These are phyloP conservation scores for Gnetum montanum DNA, from an alignment of 75 land plant genomes.

Conservation along the genomic window DNA sequence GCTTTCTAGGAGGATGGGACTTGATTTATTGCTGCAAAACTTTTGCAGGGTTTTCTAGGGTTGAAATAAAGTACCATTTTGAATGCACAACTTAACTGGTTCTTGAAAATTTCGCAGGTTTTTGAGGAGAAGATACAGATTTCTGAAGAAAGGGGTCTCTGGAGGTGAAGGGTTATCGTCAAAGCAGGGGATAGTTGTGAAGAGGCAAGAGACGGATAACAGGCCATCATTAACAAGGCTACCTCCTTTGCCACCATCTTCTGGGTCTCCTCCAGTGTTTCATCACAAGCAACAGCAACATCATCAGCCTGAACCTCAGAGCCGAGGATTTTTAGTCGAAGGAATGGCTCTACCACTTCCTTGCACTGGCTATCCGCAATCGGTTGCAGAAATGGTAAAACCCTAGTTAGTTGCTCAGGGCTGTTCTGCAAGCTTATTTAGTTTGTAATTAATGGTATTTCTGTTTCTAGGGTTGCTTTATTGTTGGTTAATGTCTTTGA, in stretches of 20 bases:
- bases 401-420: too few species aligned
- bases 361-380: too few species aligned
- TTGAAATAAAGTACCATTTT: not conserved
- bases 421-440: too few species aligned
- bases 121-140: not conserved
- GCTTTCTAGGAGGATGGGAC: not conserved
- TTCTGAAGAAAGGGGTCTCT: not conserved
- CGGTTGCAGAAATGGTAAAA: too few species aligned
- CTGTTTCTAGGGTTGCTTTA: not conserved
- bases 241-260: not conserved
- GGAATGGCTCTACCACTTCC: too few species aligned
- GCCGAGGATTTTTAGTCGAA: too few species aligned
- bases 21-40: not conserved
- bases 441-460: too few species aligned
- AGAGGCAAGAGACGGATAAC: not conserved
- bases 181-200: not conserved
- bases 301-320: not conserved
- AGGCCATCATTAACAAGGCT: not conserved
- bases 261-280: not conserved
- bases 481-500: too few species aligned
- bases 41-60: not conserved
- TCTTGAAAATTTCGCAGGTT: not conserved
- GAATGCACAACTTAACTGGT: not conserved
- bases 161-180: not conserved
- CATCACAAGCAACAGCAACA: not conserved